A percentile compares a stretch with the other conserved stretches of the same genome.
These are phyloP conservation scores for Mucor velutinosus DNA, from an alignment of 371 early-diverging fungal species.

Conservation along the genomic window DNA sequence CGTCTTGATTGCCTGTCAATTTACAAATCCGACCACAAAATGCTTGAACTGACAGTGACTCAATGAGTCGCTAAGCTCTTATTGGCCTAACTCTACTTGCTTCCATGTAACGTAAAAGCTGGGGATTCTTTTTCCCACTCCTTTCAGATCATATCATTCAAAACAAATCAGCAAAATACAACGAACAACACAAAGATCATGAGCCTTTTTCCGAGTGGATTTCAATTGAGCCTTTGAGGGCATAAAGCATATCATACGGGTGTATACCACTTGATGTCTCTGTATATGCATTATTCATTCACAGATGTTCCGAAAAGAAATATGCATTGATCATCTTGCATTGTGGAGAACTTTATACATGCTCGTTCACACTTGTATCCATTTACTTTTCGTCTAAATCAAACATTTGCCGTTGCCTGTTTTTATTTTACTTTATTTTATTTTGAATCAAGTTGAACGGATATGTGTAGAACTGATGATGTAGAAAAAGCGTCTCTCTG, in stretches of 20 bases:
- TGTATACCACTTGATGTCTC: not conserved
- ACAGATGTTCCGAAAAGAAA: not conserved
- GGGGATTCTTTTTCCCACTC: constrained; percentile 8
- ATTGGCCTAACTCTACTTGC: constrained; percentile 1
- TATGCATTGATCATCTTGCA: not conserved
- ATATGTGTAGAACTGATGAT: not conserved
- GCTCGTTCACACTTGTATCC: not conserved
- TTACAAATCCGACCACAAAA: constrained; percentile 15
- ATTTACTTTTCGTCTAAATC: not conserved
- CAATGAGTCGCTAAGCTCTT: not conserved
- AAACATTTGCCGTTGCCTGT: not conserved
- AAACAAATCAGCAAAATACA: not conserved
- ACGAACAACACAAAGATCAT: not conserved
- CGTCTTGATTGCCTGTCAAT: constrained; percentile 21
- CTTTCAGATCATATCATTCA: not conserved
- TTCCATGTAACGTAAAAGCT: constrained; percentile 1
- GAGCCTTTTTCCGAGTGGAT: not conserved
- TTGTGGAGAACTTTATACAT: not conserved
- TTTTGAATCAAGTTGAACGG: not conserved
- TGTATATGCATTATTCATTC: not conserved
- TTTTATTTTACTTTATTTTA: not conserved
- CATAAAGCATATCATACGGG: not conserved
- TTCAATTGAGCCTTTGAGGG: not conserved
- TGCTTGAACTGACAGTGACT: constrained; percentile 7
- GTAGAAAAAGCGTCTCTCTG: not conserved